A percentile compares a stretch with the other conserved stretches of the same genome.
Evolutionary conservation across 441 rosid genomes (phyloP).

Genomic region (Dalechampia spathulata): DNA sequence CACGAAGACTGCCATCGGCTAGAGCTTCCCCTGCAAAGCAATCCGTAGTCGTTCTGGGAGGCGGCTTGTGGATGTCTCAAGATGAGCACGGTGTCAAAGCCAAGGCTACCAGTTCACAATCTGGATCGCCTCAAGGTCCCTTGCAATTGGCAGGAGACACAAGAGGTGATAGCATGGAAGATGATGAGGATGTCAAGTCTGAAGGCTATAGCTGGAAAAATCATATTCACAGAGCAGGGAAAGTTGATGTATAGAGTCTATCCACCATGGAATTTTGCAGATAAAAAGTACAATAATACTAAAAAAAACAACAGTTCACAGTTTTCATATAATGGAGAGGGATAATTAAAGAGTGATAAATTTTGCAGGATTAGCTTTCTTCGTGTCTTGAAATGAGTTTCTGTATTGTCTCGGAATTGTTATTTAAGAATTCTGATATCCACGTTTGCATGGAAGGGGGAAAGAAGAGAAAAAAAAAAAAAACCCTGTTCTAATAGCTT

Average conservation of each 20-base stretch:
- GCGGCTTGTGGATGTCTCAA: conserved; percentile 62
- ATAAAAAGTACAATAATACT: conserved; percentile 26
- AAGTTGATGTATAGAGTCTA: conserved; percentile 43
- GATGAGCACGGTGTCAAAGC: conserved; percentile 47
- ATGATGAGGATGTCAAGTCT: conserved; percentile 67
- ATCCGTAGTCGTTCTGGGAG: conserved; percentile 52
- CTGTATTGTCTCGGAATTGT: conserved; percentile 25
- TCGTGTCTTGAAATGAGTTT: conserved; percentile 25
- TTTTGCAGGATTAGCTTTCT: conserved; percentile 52
- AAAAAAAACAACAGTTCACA: conserved; percentile 9
- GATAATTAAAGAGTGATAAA: conserved; percentile 28
- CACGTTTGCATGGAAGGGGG: conserved; percentile 21
- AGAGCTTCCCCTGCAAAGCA: conserved; percentile 40
- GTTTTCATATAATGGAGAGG: conserved; percentile 23
- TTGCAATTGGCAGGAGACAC: conserved; percentile 58
- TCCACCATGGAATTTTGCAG: conserved; percentile 61
- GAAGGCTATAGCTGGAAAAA: conserved; percentile 73
- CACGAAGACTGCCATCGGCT: conserved; percentile 36
- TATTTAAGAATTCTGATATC: conserved; percentile 19
- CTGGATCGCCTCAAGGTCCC: conserved; percentile 87
- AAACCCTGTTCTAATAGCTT: too few relatives aligned
- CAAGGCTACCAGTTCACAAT: conserved; percentile 48
- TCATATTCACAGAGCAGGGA: conserved; percentile 34
- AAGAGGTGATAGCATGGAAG: conserved; percentile 78
- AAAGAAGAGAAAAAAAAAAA: too few relatives aligned